Evolutionary conservation across 306 rosid species (phyloP).

Genomic region (Mucuna pruriens): DNA sequence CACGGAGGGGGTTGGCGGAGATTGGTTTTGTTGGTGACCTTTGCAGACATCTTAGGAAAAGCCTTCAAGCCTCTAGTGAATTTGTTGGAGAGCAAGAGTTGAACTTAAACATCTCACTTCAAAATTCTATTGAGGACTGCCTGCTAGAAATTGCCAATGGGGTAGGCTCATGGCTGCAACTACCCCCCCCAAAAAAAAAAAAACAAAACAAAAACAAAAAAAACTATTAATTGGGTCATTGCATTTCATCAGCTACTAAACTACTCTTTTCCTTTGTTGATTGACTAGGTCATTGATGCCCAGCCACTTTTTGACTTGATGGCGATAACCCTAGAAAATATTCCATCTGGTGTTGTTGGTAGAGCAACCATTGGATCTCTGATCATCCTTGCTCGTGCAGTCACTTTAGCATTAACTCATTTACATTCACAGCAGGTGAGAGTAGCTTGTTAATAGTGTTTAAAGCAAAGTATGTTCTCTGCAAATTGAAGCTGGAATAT

Average conservation of each 20-base stretch:
- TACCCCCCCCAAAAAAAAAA: no score
- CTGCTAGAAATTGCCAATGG: conserved; percentile 82
- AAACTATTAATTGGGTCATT: not conserved
- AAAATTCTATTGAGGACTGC: conserved; percentile 87
- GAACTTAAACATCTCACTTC: conserved; percentile 72
- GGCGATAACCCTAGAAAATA: conserved; percentile 83
- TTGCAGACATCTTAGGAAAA: conserved; percentile 95
- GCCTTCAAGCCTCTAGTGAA: conserved; percentile 68
- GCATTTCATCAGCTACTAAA: conserved; percentile 29
- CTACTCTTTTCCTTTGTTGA: conserved; percentile 25
- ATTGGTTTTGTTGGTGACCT: conserved; percentile 89
- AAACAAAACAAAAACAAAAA: not conserved
- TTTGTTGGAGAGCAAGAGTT: conserved; percentile 79
- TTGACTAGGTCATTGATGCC: conserved; percentile 68
- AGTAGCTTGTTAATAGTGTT: not conserved
- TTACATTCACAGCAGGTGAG: conserved; percentile 74
- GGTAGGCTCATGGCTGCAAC: conserved; percentile 51
- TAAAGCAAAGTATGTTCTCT: not conserved
- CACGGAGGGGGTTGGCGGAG: conserved; percentile 69
- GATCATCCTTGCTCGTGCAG: conserved; percentile 75
- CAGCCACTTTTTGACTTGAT: conserved; percentile 83
- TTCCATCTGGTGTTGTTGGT: conserved; percentile 77
- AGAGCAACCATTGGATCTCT: conserved; percentile 80
- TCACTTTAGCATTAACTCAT: conserved; percentile 61
- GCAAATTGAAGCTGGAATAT: conserved; percentile 23